A percentile compares a stretch with the other conserved stretches of the same genome.
These are phyloP conservation scores for Suillus brevipes DNA, from an alignment of 768 basidiomycete species.

Conservation along the genomic window DNA sequence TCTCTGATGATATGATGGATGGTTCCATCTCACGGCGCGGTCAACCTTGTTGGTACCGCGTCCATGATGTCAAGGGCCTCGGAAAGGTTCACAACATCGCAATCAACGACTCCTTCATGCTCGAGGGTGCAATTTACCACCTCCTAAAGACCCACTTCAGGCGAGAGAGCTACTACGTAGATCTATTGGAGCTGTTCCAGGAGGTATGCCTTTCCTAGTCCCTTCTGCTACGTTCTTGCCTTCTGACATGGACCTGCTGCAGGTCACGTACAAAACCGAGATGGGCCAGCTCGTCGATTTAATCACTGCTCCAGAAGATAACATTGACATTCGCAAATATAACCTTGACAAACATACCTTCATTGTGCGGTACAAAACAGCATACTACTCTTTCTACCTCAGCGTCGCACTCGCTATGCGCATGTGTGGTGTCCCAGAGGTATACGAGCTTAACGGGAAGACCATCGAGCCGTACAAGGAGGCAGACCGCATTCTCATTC, in stretches of 20 bases:
- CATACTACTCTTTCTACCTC: slow-evolving; percentile 98
- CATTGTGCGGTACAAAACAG: slow-evolving; percentile 97
- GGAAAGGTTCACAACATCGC: slow-evolving; percentile 57
- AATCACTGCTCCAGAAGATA: slow-evolving; percentile 91
- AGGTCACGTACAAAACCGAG: slow-evolving; percentile 86
- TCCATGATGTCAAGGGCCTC: slow-evolving; percentile 45
- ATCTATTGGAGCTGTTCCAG: slow-evolving; percentile 89
- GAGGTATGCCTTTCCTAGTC: slow-evolving; percentile 49
- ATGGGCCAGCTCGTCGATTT: slow-evolving; percentile 96
- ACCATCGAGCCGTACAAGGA: slow-evolving; percentile 63
- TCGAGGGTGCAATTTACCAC: slow-evolving; percentile 90
- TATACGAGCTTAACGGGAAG: slow-evolving; percentile 42
- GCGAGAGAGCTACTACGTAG: slow-evolving; percentile 76
- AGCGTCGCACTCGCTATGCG: slow-evolving; percentile 94
- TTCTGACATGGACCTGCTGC: neutral
- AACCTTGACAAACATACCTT: slow-evolving; percentile 82
- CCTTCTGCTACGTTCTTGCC: neutral
- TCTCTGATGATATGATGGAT: slow-evolving; percentile 98
- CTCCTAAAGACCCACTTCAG: slow-evolving; percentile 89
- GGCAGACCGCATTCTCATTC: slow-evolving; percentile 80
- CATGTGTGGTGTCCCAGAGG: slow-evolving; percentile 61
- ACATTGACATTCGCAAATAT: slow-evolving; percentile 85
- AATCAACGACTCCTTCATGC: slow-evolving; percentile 96
- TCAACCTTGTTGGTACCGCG: slow-evolving; percentile 93
- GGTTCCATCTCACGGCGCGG: slow-evolving; percentile 87